Percentiles rank a stretch among this genome's conserved stretches.
Evolutionary conservation across 345 rosid genomes (phyloP).

Genomic region (Corchorus capsularis): DNA sequence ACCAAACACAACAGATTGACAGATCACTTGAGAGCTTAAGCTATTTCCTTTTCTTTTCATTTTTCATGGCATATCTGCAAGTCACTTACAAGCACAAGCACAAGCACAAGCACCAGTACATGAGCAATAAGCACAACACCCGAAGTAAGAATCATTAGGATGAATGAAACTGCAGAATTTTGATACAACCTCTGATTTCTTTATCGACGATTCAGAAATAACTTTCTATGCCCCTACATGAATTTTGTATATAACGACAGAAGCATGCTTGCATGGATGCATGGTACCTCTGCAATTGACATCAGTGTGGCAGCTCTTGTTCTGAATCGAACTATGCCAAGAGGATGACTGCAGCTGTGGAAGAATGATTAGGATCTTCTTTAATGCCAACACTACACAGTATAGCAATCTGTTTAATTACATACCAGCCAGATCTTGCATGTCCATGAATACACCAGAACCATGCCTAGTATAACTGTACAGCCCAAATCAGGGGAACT

Average conservation of each 20-base stretch:
- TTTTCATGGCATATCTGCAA: neutral
- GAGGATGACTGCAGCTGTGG: neutral
- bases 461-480: neutral
- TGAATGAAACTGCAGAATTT: neutral
- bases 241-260: neutral
- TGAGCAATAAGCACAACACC: neutral
- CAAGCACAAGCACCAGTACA: conserved; percentile 4
- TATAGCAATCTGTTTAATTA: neutral
- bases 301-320: neutral
- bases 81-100: neutral
- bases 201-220: neutral
- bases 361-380: neutral
- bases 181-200: neutral
- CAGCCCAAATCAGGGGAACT: neutral
- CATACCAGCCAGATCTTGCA: neutral
- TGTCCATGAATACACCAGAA: neutral
- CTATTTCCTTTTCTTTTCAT: too few species aligned
- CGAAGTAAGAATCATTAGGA: neutral
- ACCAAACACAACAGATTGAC: neutral
- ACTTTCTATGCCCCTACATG: neutral
- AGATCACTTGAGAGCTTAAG: neutral
- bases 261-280: neutral
- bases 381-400: neutral
- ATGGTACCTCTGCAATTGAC: neutral
- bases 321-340: neutral